phyloP scores from a whole-genome alignment of 495 filamentous ascomycete species.

The Penicillium canescens region DNA sequence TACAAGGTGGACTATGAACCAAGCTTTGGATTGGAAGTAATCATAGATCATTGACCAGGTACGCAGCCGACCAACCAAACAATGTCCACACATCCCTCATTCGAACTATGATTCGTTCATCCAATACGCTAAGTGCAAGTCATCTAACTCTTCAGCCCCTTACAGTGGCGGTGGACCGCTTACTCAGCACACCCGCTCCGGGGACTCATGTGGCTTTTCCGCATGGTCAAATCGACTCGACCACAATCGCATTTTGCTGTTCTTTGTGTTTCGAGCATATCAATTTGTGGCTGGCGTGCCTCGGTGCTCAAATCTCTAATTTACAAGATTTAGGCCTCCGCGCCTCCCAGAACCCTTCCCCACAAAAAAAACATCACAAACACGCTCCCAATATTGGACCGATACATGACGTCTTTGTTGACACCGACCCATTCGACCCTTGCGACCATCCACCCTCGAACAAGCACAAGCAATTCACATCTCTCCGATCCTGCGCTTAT shows the following conservation, averaged over 20 bases:
- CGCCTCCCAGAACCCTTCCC: conserved; percentile 1
- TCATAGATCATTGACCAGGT: too few relatives aligned
- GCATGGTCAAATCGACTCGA: conserved; percentile 25
- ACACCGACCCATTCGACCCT: conserved; percentile 27
- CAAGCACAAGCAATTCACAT: conserved; percentile 8
- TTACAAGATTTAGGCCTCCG: conserved; percentile 1
- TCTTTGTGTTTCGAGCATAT: conserved; percentile 13
- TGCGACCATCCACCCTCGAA: conserved; percentile 9
- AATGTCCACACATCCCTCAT: too few relatives aligned
- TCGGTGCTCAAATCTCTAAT: not conserved
- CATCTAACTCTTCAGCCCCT: not conserved
- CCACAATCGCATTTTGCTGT: conserved; percentile 19
- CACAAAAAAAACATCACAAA: conserved; percentile 22
- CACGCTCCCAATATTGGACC: conserved; percentile 26
- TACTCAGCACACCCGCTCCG: conserved; percentile 35
- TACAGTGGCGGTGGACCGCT: conserved; percentile 12
- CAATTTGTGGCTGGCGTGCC: conserved; percentile 2
- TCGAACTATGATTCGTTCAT: too few relatives aligned
- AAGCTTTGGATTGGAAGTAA: too few relatives aligned
- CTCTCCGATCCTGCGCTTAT: not conserved
- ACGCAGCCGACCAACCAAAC: too few relatives aligned
- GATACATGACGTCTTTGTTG: conserved; percentile 51
- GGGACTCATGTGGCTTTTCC: conserved; percentile 42
- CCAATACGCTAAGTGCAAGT: too few relatives aligned
- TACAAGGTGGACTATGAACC: too few relatives aligned